A percentile compares a stretch with the other conserved stretches of the same genome.
phyloP scores from a whole-genome alignment of 768 basidiomycete genomes.

The Collybia sp. region DNA sequence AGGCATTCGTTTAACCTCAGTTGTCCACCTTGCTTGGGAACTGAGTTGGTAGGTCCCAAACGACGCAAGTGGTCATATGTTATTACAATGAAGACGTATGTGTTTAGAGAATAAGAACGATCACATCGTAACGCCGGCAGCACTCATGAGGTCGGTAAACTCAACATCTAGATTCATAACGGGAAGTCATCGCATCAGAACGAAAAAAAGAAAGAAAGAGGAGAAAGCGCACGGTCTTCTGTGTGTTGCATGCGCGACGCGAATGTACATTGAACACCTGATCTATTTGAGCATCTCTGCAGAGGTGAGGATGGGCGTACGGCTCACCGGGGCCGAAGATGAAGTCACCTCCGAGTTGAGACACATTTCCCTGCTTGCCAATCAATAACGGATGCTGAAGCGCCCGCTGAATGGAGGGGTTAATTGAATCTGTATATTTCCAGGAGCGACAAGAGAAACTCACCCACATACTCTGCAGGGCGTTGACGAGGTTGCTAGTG shows the following conservation, averaged over 20 bases:
- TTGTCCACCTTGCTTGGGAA: no score
- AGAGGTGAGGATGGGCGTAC: neutral
- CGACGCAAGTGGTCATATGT: no score
- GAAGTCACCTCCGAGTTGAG: slow-evolving; percentile 62
- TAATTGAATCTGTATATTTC: no score
- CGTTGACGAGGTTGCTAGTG: slow-evolving; percentile 20
- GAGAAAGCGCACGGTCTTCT: neutral
- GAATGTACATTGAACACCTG: neutral
- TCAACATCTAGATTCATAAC: neutral
- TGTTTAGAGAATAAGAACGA: no score
- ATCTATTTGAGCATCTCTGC: neutral
- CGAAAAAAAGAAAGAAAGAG: neutral
- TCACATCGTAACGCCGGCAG: neutral
- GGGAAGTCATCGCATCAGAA: neutral
- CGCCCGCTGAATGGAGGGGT: slow-evolving; percentile 13
- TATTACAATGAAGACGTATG: no score
- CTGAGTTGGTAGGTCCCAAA: no score
- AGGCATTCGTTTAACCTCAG: no score
- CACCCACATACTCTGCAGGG: slow-evolving; percentile 42
- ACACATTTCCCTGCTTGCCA: slow-evolving; percentile 59
- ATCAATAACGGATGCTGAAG: slow-evolving; percentile 35
- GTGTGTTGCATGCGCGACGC: neutral
- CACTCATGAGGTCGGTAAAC: neutral
- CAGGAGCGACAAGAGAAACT: neutral
- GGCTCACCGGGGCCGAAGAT: slow-evolving; percentile 52